phyloP scores from a whole-genome alignment of 2,329 filamentous ascomycete species.

The Pseudogymnoascus sp. region DNA sequence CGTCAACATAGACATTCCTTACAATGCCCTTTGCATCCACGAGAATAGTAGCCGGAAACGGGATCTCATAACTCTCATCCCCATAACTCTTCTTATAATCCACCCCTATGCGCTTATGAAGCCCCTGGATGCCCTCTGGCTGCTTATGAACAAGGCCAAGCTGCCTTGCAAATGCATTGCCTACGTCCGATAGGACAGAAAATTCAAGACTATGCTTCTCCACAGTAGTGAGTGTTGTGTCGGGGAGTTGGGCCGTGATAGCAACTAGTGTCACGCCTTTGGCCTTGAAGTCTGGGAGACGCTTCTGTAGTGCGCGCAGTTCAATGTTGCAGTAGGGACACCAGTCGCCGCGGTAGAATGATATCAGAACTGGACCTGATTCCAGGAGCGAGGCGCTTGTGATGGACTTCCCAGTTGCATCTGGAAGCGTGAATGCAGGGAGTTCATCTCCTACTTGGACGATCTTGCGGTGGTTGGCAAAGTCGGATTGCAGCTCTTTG shows the following conservation, averaged over 20 bases:
- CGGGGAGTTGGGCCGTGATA: constrained; percentile 34
- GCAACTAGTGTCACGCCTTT: constrained; percentile 34
- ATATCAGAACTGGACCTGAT: constrained; percentile 31
- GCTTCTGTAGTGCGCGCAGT: constrained; percentile 29
- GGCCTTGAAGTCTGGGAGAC: constrained; percentile 29
- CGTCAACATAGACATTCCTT: constrained; percentile 29
- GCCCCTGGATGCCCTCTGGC: constrained; percentile 22
- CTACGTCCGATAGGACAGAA: constrained; percentile 33
- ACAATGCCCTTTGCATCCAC: constrained; percentile 30
- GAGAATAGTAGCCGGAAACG: constrained; percentile 32
- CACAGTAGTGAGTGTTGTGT: constrained; percentile 28
- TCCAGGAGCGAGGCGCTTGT: constrained; percentile 26
- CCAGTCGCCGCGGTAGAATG: constrained; percentile 40
- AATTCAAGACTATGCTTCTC: constrained; percentile 36
- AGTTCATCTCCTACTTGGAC: constrained; percentile 29
- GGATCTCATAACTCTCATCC: constrained; percentile 30
- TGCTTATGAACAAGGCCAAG: constrained; percentile 31
- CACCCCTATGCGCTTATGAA: constrained; percentile 25
- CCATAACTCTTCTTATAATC: constrained; percentile 30
- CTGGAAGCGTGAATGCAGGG: constrained; percentile 28
- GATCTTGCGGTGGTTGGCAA: constrained; percentile 14
- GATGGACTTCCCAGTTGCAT: constrained; percentile 29
- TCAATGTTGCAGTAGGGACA: constrained; percentile 39
- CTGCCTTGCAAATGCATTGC: constrained; percentile 29
- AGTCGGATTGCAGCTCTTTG: constrained; percentile 11